Base-by-base conservation (phyloP, 495 filamentous ascomycete species). In the Aspergillus homomorphus region DNA sequence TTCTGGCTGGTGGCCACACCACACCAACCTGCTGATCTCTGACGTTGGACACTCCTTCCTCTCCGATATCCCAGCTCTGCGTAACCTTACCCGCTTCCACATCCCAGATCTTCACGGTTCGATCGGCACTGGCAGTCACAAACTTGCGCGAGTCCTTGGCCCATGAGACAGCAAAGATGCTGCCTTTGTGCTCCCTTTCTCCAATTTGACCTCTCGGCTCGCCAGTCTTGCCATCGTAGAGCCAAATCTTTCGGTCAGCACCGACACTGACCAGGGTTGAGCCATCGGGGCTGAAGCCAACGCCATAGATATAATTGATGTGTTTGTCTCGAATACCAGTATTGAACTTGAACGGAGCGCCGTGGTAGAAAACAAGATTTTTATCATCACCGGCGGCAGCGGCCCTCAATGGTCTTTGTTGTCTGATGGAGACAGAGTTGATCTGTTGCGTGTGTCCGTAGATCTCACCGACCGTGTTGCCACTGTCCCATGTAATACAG, bases 161-260 rank as follows among this genome's bases (percentile, higher is more conserved):
- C 94, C 94, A 98, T 38, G 89, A 91, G 14, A 98, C 85, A 16
- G 86, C 86, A 61, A 97, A 95, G 49, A 98, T 92, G 61, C 91
- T 96, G 6, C 94, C 94, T 10, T 87, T 93, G 69, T 98, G 94
- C 49, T 84, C 85, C 7, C 87, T 90, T 60, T 92, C 89, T 19
- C 89, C 89, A 62, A 98, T 84, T 59, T 90, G 80, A 51, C 73
- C 82, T 55, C 84, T 88, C 8, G 86, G 77, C 65, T 96, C 93
- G 3, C 94, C 94, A 1, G 91, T 93, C 77, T 94, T 96, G 43
- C 95, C 94, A 65, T 96, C 92, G 68, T 96, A 98, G 2, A 98
- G 76, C 78, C 92, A 94, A 54, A 98, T 96, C 70, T 86, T 84
- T 45, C 86, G 80, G 69, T 98, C 94, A 18, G 87, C 88, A 38